Evolutionary conservation across 768 basidiomycete genomes (phyloP).

Genomic region (Serendipita sp.): DNA sequence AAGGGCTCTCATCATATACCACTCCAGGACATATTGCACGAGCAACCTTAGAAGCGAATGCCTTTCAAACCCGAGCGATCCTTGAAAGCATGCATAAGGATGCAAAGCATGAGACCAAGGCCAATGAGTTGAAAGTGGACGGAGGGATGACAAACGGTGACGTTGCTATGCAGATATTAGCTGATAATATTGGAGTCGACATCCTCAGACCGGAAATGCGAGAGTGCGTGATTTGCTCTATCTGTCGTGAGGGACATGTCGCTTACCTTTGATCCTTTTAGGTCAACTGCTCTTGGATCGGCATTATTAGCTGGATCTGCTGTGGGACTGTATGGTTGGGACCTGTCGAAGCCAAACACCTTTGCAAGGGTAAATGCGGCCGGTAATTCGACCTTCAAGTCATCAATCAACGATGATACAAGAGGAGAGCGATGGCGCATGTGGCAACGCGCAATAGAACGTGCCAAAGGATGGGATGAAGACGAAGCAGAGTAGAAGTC

Average conservation of each 20-base stretch:
- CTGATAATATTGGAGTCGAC: constrained; percentile 80
- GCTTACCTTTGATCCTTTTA: constrained; percentile 17
- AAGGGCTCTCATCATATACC: constrained; percentile 72
- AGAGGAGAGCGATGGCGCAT: constrained; percentile 52
- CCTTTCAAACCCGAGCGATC: constrained; percentile 89
- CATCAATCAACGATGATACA: constrained; percentile 34
- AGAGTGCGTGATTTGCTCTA: constrained; percentile 42
- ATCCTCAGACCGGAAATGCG: constrained; percentile 92
- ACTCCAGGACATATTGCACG: constrained; percentile 86
- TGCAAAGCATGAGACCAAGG: constrained; percentile 34
- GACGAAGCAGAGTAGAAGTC: not conserved
- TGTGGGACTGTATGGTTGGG: constrained; percentile 81
- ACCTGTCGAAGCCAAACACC: constrained; percentile 67
- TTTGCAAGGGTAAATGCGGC: constrained; percentile 74
- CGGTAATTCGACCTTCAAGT: constrained; percentile 54
- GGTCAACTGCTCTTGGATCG: constrained; percentile 89
- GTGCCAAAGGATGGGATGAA: constrained; percentile 69
- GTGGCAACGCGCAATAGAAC: constrained; percentile 82
- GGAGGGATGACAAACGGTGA: constrained; percentile 98
- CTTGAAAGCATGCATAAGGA: constrained; percentile 91
- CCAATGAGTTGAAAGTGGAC: constrained; percentile 84
- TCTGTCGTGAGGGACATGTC: not conserved
- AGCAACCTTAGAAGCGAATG: constrained; percentile 90
- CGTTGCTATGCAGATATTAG: constrained; percentile 69
- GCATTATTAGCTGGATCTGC: constrained; percentile 87